Base-by-base conservation (phyloP, 2,329 filamentous ascomycete species). In the Verticillium klebahnii region DNA sequence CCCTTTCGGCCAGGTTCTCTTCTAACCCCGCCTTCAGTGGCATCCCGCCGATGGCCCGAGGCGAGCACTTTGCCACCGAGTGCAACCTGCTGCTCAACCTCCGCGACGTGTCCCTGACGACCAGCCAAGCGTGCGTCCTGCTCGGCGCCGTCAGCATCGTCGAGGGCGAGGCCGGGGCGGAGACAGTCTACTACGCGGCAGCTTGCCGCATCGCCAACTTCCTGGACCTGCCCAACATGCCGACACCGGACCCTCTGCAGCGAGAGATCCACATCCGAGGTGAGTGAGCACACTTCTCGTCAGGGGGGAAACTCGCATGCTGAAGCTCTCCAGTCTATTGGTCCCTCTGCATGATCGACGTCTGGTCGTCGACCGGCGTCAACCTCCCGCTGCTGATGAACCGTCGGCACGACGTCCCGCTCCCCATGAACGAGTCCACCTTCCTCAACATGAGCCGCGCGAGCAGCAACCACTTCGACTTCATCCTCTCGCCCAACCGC, bases 91-190 rank as follows among this genome's bases (percentile, higher is more conserved):
- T 75, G 1, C 68, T 76, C 9, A 67, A 76, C 40, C 64, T 77
- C 29, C 72, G 74, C 14, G 69, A 74, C 15, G 69, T 77, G 2
- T 74, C 72, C 4, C 62, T 77, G 11, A 67, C 60, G 2, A 77
- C 73, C 1, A 68, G 78, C 11, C 77, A 79, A 64, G 74, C 74
- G 5, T 75, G 74, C 52, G 71, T 80, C 5, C 64, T 80, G 6
- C 65, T 79, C 0, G 77, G 74, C 2, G 66, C 68, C 0, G 62
- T 67, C 37, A 73, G 72, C 3, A 70, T 73, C 52, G 72, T 70
- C 4, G 72, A 78, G 17, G 71, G 72, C 1, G 67, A 78, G 17
- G 69, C 72, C 6, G 69, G 68, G 1, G 67, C 74, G 0, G 77
- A 79, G 59, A 70, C 74, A 0, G 65, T 79, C 17, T 77, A 74